Percentiles rank a stretch among this genome's conserved stretches.
phyloP scores from a whole-genome alignment of 306 rosid species.

The Pterocarpus santalinus region DNA sequence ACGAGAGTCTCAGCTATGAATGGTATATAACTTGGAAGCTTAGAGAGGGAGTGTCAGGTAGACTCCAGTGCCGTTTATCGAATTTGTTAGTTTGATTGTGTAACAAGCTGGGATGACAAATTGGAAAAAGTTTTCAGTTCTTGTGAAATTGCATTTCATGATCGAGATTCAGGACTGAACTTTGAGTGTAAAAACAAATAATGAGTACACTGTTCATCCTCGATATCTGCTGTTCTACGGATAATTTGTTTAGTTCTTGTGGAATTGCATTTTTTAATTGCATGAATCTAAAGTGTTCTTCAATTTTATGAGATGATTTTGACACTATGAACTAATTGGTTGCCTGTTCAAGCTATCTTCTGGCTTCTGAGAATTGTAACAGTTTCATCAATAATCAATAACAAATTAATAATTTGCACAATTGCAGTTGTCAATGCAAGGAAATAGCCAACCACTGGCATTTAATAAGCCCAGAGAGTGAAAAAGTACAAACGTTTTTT shows the following conservation, averaged over 20 bases:
- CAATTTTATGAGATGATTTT: constrained; percentile 10
- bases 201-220: not conserved
- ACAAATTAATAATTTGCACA: constrained; percentile 25
- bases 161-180: not conserved
- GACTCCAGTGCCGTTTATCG: not conserved
- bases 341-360: constrained; percentile 5
- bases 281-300: not conserved
- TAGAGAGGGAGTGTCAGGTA: no score
- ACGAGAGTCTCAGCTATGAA: no score
- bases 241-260: not conserved
- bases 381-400: constrained; percentile 9
- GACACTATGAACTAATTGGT: not conserved
- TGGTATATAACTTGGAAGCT: no score
- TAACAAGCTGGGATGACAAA: not conserved
- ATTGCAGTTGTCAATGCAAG: constrained; percentile 18
- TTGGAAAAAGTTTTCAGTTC: not conserved
- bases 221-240: no score
- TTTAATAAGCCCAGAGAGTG: constrained; percentile 35
- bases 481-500: constrained; percentile 1
- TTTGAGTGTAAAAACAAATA: not conserved
- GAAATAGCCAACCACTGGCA: constrained; percentile 37
- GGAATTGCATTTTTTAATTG: not conserved
- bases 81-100: not conserved
- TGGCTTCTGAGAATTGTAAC: constrained; percentile 9
- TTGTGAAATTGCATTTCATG: not conserved